phyloP scores from a whole-genome alignment of 257 asterid genomes.

The Echites panduratus region DNA sequence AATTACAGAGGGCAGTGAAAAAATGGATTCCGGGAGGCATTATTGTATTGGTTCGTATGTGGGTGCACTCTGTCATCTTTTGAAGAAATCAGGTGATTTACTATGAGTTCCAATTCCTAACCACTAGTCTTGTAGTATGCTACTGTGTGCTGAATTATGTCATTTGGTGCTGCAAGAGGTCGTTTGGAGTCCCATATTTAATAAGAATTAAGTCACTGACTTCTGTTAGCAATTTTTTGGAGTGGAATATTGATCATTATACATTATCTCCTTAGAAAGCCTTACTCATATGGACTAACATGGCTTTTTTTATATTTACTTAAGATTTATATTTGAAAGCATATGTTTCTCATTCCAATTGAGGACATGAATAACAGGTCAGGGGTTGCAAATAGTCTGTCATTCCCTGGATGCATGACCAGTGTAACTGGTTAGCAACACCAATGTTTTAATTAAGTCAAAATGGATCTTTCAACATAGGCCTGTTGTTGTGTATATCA shows the following conservation, averaged over 20 bases:
- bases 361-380: background rate
- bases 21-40: slow-evolving; percentile 34
- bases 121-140: background rate
- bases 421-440: background rate
- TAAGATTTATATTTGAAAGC: background rate
- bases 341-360: background rate
- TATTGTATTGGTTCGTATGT: slow-evolving; percentile 47
- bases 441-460: background rate
- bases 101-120: background rate
- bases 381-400: background rate
- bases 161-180: background rate
- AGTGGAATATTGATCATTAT: too few species aligned
- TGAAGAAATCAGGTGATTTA: slow-evolving; percentile 56
- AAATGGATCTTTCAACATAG: background rate
- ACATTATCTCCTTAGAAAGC: too few species aligned
- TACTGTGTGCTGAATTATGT: background rate
- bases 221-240: background rate
- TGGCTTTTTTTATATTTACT: background rate
- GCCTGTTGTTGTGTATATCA: background rate
- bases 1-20: slow-evolving; percentile 27
- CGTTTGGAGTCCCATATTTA: background rate
- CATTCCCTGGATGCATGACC: background rate
- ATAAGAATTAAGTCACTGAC: background rate
- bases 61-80: slow-evolving; percentile 58
- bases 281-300: background rate